Percentiles rank a stretch among this genome's conserved stretches.
phyloP scores from a whole-genome alignment of 2,329 filamentous ascomycete species.

The Pyrenophora teres region DNA sequence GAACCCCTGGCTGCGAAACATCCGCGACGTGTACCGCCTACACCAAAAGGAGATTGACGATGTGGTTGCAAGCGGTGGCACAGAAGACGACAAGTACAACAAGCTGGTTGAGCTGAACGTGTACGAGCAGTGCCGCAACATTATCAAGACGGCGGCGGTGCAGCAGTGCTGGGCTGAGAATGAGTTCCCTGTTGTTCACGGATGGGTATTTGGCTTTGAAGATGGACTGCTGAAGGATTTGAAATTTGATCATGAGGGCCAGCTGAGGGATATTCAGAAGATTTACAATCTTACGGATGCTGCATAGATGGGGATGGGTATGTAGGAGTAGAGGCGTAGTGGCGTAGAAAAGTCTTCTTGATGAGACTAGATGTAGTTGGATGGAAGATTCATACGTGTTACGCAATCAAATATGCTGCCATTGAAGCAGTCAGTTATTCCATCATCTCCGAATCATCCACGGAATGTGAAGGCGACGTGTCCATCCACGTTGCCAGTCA shows the following conservation, averaged over 20 bases:
- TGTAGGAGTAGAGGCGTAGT: no score
- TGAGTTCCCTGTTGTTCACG: slow-evolving; percentile 71
- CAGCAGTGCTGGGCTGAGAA: slow-evolving; percentile 66
- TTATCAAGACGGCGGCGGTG: slow-evolving; percentile 56
- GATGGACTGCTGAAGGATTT: slow-evolving; percentile 70
- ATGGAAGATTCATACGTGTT: no score
- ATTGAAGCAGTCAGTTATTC: no score
- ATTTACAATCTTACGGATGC: slow-evolving; percentile 59
- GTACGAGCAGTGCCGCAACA: slow-evolving; percentile 45
- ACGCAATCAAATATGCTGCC: no score
- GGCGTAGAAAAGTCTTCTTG: no score
- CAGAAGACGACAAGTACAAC: slow-evolving; percentile 40
- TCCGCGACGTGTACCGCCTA: slow-evolving; percentile 73
- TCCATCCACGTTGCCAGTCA: no score
- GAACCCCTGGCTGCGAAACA: slow-evolving; percentile 76
- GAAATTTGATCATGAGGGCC: slow-evolving; percentile 64
- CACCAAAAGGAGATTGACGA: slow-evolving; percentile 70
- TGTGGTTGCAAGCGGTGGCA: slow-evolving; percentile 21
- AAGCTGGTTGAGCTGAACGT: slow-evolving; percentile 47
- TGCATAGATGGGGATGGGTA: background rate
- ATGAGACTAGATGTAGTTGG: no score
- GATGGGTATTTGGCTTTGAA: slow-evolving; percentile 73
- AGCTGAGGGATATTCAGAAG: slow-evolving; percentile 64
- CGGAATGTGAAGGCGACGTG: background rate
- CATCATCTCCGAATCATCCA: no score